Evolutionary conservation across 257 asterid genomes (phyloP), one percentile per base, ranked within the genome.

Genomic region (Solanum bukasovii): DNA sequence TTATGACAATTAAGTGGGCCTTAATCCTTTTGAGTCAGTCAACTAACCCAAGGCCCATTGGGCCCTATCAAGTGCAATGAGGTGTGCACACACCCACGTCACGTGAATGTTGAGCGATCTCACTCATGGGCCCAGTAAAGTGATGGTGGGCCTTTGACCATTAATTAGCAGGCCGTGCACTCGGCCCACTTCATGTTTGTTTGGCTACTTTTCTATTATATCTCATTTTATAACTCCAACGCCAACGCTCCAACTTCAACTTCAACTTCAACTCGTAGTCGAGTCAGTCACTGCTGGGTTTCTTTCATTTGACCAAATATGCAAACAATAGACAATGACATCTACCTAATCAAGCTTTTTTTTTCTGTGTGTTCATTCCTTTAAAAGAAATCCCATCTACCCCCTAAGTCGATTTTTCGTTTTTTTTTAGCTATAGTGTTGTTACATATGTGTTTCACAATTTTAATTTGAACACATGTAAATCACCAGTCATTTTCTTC

Each of bases 31-130:
- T 4, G 84, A 79, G 67, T 42, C 85, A 27, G 67, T 9, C 40
- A 44, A 27, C 85, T 44, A 44, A 44, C 38, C 29, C 67, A 16
- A 79, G 40, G 59, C 79, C 87, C 63, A 84, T 40, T 33, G 65
- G 87, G 59, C 49, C 87, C 89, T 9, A 31, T 5, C 21, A 61
- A 61, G 34, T 85, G 89, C 90, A 89, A 31, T 56, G 89, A 90
- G 95, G 94, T 87, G 25, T 31, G 40, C 20, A 81, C 87, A 87
- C 42, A 33, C 88, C 95, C 95, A 93, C 95, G 96, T 91, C 93
- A 46, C 81, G 75, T 88, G 88, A 88, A 27, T 86, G 87, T 88
- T 81, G 6, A 27, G 38, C 86, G 87, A 74, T 37, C 87, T 63
- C 84, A 87, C 27, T 91, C 84, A 56, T 85, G 74, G 49, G 88